These are phyloP conservation scores for Leccinum subtestaceum DNA, from an alignment of 768 basidiomycete species.

Conservation along the genomic window DNA sequence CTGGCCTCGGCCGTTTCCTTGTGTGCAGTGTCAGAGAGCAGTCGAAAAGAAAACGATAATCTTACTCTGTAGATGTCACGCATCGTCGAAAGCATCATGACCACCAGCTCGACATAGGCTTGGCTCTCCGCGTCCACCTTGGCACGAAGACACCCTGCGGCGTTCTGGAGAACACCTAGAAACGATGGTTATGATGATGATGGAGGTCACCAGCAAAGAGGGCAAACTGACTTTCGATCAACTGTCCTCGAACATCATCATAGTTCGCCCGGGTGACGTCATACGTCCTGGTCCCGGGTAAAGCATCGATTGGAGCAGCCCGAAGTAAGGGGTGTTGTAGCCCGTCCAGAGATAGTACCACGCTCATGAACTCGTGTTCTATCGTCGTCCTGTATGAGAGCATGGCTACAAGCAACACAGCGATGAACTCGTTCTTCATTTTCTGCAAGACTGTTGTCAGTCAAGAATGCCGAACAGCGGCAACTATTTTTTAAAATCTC, in stretches of 20 bases:
- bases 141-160: conserved; percentile 36
- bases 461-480: background rate
- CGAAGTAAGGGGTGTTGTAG: conserved; percentile 51
- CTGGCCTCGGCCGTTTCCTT: conserved; percentile 18
- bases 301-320: conserved; percentile 29
- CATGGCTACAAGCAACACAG: conserved; percentile 51
- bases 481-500: conserved; percentile 18
- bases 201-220: conserved; percentile 5
- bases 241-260: conserved; percentile 32
- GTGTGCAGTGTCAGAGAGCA: conserved; percentile 4
- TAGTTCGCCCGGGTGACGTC: conserved; percentile 33
- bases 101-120: conserved; percentile 39
- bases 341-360: conserved; percentile 58
- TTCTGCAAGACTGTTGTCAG: conserved; percentile 33
- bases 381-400: conserved; percentile 46
- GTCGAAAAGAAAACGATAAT: conserved; percentile 3
- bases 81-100: conserved; percentile 52
- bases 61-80: conserved; percentile 43
- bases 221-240: conserved; percentile 38
- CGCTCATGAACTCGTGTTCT: conserved; percentile 57
- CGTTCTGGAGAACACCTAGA: conserved; percentile 47
- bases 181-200: conserved; percentile 13
- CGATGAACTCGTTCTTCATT: conserved; percentile 48
- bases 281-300: conserved; percentile 24
- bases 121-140: conserved; percentile 36